Conservation (phyloP, 1,284 basidiomycete species). For the Vanrija pseudolonga region DNA sequence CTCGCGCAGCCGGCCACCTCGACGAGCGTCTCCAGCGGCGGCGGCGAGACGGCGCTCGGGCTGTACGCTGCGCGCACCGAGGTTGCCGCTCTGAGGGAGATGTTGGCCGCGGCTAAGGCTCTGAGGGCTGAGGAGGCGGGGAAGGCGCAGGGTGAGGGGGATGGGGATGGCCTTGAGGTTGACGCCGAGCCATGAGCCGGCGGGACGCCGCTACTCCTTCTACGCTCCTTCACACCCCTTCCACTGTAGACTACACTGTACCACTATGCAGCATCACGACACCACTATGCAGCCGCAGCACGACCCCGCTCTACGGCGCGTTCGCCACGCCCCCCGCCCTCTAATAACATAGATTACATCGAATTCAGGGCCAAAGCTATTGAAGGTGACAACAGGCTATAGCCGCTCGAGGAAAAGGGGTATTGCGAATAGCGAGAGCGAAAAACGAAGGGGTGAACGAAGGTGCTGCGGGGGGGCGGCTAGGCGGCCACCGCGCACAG, state of each 20-base stretch:
- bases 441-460: conserved; percentile 31
- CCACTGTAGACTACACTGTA: too few species aligned
- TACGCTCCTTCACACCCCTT: neutral
- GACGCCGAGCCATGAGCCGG: neutral
- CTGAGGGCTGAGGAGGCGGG: conserved; percentile 6
- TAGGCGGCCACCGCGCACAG: too few species aligned
- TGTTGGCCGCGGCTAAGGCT: conserved; percentile 20
- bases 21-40: neutral
- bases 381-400: neutral
- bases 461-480: too few species aligned
- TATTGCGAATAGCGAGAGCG: conserved; percentile 21
- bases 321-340: neutral
- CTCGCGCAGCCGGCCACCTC: neutral
- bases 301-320: too few species aligned
- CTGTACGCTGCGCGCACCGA: conserved; percentile 41
- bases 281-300: too few species aligned
- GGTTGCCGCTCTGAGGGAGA: conserved; percentile 27
- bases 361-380: neutral
- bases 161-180: neutral
- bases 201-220: too few species aligned
- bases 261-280: too few species aligned
- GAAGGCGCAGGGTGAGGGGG: neutral
- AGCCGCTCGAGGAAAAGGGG: conserved; percentile 8
- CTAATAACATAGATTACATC: neutral
- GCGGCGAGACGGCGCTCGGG: conserved; percentile 27